A percentile compares a stretch with the other conserved stretches of the same genome.
Conservation (phyloP, 306 rosid genomes). For the Gillenia trifoliata region DNA sequence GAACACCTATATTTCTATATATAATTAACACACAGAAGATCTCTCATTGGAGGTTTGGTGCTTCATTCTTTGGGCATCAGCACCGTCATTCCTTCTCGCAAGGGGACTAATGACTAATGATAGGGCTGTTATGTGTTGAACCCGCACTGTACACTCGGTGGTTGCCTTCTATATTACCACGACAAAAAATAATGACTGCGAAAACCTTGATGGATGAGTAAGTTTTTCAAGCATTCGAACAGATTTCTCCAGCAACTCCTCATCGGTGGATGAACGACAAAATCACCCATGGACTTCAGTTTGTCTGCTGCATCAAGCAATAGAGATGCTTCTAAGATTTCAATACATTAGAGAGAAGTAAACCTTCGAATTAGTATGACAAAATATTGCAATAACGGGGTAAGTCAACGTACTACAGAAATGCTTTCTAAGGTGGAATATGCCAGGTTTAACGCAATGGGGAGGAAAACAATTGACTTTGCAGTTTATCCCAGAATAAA, state of each 20-base stretch:
- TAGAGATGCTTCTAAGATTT: slow-evolving; percentile 12
- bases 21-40: slow-evolving; percentile 13
- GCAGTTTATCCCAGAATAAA: not conserved
- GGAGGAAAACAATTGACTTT: not conserved
- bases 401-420: not conserved
- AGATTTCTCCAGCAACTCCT: slow-evolving; percentile 35
- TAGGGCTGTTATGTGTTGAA: slow-evolving; percentile 8
- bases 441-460: not conserved
- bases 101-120: slow-evolving; percentile 16
- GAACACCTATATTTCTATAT: slow-evolving; percentile 17
- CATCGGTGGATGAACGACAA: slow-evolving; percentile 21
- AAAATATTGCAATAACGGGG: not conserved
- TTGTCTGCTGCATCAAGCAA: slow-evolving; percentile 45
- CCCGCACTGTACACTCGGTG: slow-evolving; percentile 22
- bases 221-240: slow-evolving; percentile 13
- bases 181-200: not conserved
- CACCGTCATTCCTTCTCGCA: slow-evolving; percentile 15
- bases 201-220: slow-evolving; percentile 13
- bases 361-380: not conserved
- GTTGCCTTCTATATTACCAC: slow-evolving; percentile 23
- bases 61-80: slow-evolving; percentile 21
- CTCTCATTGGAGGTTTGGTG: slow-evolving; percentile 25
- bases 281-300: slow-evolving; percentile 30
- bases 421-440: not conserved
- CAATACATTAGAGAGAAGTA: not conserved